Base-by-base conservation (phyloP, 108 stramenopile species). In the Nannochloropsis oceanica region DNA sequence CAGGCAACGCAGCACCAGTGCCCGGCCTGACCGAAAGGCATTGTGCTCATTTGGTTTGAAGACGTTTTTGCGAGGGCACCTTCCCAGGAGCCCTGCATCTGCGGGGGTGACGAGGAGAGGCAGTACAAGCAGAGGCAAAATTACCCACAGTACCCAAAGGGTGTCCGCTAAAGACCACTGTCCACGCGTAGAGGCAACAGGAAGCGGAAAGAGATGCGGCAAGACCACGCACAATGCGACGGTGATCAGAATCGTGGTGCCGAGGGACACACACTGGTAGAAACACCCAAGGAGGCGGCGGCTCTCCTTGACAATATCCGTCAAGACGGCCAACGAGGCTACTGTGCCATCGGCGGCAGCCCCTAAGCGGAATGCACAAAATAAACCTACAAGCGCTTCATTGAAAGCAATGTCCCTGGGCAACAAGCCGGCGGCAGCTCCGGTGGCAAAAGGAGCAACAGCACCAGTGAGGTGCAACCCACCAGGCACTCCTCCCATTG, bases 41-140 rank as follows among this genome's bases (percentile, higher is more conserved):
- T 20, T 85, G 14, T 26, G 27, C 14, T 85, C 25, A 26, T n/a
- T n/a, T n/a, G 59, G 59, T 73, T 84, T 87, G 1, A 83, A 80
- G 82, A 85, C 89, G 26, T 90, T 90, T 82, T 90, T 90, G 34
- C 89, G 88, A 11, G 90, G 90, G 27, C 88, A 86, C 20, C 88
- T 34, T 80, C 85, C 87, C 90, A 90, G 86, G 18, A 90, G 44
- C 13, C 27, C 27, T 12, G 82, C 89, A 18, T 90, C 89, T 20
- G 88, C 86, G 7, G 86, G 84, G 20, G 84, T 86, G 12, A 83
- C 87, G 27, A 90, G 26, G 43, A 90, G 84, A 20, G 90, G 85
- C 24, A 88, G 43, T 14, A 81, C 43, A n/a, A 90, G 24, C 20
- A 88, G 79, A 26, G 88, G 90, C 12, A 84, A 34, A 27, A 89